These are phyloP conservation scores for Talaromyces atroroseus DNA, from an alignment of 2,329 filamentous ascomycete species.

Conservation along the genomic window DNA sequence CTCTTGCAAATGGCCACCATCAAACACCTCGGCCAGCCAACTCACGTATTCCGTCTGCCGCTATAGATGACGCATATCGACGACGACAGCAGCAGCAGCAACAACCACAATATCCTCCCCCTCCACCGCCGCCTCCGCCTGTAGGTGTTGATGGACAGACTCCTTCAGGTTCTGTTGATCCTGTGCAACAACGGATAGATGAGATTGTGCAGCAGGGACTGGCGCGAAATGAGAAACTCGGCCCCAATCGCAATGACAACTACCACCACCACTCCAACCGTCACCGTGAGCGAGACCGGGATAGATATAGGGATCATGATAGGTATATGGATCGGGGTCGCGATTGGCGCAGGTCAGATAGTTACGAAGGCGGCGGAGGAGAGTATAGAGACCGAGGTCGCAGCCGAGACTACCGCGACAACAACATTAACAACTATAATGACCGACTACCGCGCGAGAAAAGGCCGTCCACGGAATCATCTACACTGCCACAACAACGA, in stretches of 20 bases:
- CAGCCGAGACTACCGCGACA: constrained; percentile 6
- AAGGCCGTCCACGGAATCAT: neutral
- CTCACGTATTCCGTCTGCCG: constrained; percentile 14
- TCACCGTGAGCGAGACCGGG: constrained; percentile 17
- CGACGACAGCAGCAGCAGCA: constrained; percentile 21
- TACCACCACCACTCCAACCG: constrained; percentile 10
- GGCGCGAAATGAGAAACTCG: constrained; percentile 8
- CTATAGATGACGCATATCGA: constrained; percentile 2
- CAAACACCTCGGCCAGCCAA: constrained; percentile 7
- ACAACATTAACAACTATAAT: constrained; percentile 3
- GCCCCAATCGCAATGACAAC: constrained; percentile 11
- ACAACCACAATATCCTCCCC: constrained; percentile 20
- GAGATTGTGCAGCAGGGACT: constrained; percentile 29
- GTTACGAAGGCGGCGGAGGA: neutral
- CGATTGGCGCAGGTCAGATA: constrained; percentile 5
- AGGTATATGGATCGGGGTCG: constrained; percentile 15
- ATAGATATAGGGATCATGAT: constrained; percentile 3
- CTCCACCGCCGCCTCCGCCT: constrained; percentile 16
- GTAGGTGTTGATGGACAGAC: neutral
- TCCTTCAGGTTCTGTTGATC: constrained; percentile 16
- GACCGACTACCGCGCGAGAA: constrained; percentile 10
- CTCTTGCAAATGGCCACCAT: constrained; percentile 1
- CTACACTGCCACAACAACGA: neutral
- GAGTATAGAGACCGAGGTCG: constrained; percentile 7
- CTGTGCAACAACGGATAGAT: constrained; percentile 34